Evolutionary conservation across 768 basidiomycete species (phyloP).

Genomic region (Leucocoprinus leucothites): DNA sequence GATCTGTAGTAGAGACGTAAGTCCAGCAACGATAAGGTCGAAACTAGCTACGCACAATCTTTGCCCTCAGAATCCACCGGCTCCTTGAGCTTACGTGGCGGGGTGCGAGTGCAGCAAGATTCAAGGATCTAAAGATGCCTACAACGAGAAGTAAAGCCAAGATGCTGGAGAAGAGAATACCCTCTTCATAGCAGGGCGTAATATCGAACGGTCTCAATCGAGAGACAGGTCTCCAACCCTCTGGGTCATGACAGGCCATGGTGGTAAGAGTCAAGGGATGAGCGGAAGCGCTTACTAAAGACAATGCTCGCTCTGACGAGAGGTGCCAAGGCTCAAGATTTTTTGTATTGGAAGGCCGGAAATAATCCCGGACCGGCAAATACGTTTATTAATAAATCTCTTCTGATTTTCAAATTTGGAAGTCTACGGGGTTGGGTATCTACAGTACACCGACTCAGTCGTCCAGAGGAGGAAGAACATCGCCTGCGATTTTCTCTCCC

Average conservation of each 20-base stretch:
- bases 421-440: too few relatives aligned
- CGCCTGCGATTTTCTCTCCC: slow-evolving; percentile 59
- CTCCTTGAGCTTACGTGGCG: slow-evolving; percentile 44
- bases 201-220: slow-evolving; percentile 63
- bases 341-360: too few relatives aligned
- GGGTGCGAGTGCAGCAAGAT: slow-evolving; percentile 21
- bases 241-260: slow-evolving; percentile 43
- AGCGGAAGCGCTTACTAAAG: neutral
- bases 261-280: slow-evolving; percentile 28
- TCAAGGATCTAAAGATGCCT: slow-evolving; percentile 34
- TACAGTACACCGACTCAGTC: slow-evolving; percentile 31
- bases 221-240: slow-evolving; percentile 70
- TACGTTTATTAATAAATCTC: neutral
- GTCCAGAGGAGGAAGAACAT: slow-evolving; percentile 64
- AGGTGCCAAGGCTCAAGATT: too few relatives aligned
- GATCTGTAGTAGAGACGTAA: slow-evolving; percentile 29
- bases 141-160: slow-evolving; percentile 44
- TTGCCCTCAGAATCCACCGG: slow-evolving; percentile 48
- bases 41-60: slow-evolving; percentile 54
- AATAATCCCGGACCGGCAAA: neutral
- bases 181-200: slow-evolving; percentile 82
- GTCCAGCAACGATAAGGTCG: neutral
- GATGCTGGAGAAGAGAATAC: slow-evolving; percentile 53
- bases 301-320: neutral
- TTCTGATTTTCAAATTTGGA: neutral